A percentile compares a stretch with the other conserved stretches of the same genome.
phyloP scores from a whole-genome alignment of 1,284 basidiomycete genomes.

The Malassezia slooffiae region DNA sequence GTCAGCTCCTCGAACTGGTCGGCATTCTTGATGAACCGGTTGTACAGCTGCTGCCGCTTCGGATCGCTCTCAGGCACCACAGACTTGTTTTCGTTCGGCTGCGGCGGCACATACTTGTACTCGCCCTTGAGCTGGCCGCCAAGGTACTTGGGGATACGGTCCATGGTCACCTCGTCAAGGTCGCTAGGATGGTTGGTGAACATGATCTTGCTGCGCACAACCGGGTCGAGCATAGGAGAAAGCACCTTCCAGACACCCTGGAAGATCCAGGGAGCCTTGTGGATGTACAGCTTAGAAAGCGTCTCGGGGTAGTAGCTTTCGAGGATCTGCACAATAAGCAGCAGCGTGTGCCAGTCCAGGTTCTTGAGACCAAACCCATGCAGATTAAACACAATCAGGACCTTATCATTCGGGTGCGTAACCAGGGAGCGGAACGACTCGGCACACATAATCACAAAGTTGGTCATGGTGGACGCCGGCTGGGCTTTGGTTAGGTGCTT shows the following conservation, averaged over 20 bases:
- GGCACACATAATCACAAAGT: conserved; percentile 45
- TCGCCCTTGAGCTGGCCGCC: conserved; percentile 25
- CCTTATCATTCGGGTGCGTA: conserved; percentile 45
- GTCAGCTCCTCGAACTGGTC: conserved; percentile 42
- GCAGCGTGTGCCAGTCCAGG: conserved; percentile 37
- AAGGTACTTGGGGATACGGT: conserved; percentile 25
- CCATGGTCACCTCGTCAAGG: conserved; percentile 28
- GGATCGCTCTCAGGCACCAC: conserved; percentile 31
- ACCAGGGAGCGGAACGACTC: conserved; percentile 46
- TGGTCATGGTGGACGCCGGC: conserved; percentile 45
- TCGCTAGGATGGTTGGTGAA: conserved; percentile 42
- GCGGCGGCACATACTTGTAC: conserved; percentile 27
- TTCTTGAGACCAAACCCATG: conserved; percentile 40
- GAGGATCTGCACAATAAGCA: conserved; percentile 37
- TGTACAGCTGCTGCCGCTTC: conserved; percentile 31
- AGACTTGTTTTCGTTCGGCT: conserved; percentile 42
- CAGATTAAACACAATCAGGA: conserved; percentile 45
- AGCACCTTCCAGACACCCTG: conserved; percentile 45
- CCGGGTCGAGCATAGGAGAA: conserved; percentile 43
- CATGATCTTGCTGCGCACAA: conserved; percentile 39
- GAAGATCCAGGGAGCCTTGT: conserved; percentile 48
- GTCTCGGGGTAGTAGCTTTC: conserved; percentile 48
- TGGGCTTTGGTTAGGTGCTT: conserved; percentile 39
- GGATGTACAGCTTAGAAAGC: conserved; percentile 44
- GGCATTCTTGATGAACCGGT: conserved; percentile 35